phyloP scores from a whole-genome alignment of 2,329 filamentous ascomycete genomes.

The Paraphoma chrysanthemicola region DNA sequence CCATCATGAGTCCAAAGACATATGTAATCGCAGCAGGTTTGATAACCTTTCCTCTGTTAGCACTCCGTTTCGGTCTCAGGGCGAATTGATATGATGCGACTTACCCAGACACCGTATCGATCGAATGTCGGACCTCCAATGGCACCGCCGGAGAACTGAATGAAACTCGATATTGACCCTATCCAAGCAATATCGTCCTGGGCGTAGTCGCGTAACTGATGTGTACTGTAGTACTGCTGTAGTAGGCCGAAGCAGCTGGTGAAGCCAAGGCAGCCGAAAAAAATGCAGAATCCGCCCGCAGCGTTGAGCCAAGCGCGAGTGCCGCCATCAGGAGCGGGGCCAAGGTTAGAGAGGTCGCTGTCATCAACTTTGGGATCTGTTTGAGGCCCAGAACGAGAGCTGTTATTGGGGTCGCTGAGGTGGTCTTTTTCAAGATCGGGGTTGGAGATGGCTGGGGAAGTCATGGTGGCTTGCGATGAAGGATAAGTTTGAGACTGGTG shows the following conservation, averaged over 20 bases:
- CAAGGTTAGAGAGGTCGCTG: conserved; percentile 30
- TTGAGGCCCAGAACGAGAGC: background rate
- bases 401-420: background rate
- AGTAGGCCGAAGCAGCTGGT: conserved; percentile 52
- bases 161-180: conserved; percentile 48
- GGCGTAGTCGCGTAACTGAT: conserved; percentile 45
- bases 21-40: conserved; percentile 60
- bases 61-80: conserved; percentile 35
- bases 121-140: conserved; percentile 69
- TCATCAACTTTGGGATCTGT: background rate
- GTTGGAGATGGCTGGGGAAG: background rate
- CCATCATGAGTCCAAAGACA: conserved; percentile 68
- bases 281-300: conserved; percentile 36
- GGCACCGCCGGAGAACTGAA: conserved; percentile 61
- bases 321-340: conserved; percentile 43
- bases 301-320: conserved; percentile 44
- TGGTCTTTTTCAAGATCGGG: background rate
- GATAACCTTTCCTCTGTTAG: conserved; percentile 62
- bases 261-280: conserved; percentile 47
- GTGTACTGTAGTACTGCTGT: conserved; percentile 52
- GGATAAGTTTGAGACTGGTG: background rate
- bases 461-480: background rate
- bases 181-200: conserved; percentile 54
- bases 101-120: conserved; percentile 51
- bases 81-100: background rate